Evolutionary conservation across 2,329 filamentous ascomycete genomes (phyloP), one percentile per base, ranked within the genome.

Genomic region (Magnaporthiopsis rhizophila): DNA sequence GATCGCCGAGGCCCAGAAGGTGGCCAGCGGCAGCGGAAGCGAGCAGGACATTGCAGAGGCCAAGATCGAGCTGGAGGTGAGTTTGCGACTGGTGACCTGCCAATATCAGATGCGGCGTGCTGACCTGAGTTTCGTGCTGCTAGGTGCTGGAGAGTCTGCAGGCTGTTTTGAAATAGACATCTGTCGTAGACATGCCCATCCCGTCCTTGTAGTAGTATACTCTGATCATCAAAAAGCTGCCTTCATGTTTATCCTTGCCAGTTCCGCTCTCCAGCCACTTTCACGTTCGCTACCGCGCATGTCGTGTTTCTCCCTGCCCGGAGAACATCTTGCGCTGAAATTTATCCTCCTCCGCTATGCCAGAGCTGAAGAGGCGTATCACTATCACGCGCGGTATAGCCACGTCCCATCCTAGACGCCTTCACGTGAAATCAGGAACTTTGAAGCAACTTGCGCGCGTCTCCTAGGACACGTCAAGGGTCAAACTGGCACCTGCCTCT

Each of bases 21-120:
- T 98, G 75, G 92, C 89, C 73, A 87, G 81, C 77, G 95, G 95
- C 75, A 87, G 83, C 75, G 95, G 94, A 74, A 97, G 92, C 79
- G 95, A 97, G 86, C 89, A 92, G 81, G 95, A 98, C 75, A 91
- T 98, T 80, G 94, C 94, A 69, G 95, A 99, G 87, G 95, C 95
- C 71, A 98, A 97, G 87, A 94, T 99, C 77, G 94, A 98, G 86
- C 82, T 99, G 72, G 95, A 99, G 92, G 94, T 97, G 80, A 76
- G 77, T 7, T 28, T 11, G 8, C 2, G 28, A 24, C n/a, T 18
- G 24, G n/a, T n/a, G 15, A 5, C 59, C 3, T 7, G 8, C 18
- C 26, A 38, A 26, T 24, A 53, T 53, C 45, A 30, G 26, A 36
- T 50, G 12, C 58, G 57, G 21, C 30, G 7, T 13, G 61, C 58